Conservation (phyloP, 1,284 basidiomycete species). For the Athelia psychrophila region DNA sequence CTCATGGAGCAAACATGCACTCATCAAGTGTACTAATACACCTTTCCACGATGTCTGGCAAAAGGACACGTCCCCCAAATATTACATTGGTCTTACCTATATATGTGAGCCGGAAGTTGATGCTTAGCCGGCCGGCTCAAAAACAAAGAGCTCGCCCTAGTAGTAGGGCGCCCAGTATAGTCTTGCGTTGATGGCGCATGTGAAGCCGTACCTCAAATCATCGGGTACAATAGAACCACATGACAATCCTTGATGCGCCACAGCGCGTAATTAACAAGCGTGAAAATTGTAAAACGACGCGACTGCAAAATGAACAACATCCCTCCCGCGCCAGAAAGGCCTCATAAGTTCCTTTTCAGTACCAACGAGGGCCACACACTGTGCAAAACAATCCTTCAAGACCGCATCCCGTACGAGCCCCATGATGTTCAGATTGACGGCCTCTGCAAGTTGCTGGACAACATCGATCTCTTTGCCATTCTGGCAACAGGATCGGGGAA, state of each 20-base stretch:
- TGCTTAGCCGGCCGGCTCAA: no score
- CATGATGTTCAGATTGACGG: not conserved
- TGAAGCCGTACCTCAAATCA: not conserved
- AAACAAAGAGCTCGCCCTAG: no score
- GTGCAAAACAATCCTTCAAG: not conserved
- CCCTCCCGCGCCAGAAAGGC: not conserved
- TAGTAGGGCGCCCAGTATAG: not conserved
- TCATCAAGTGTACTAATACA: no score
- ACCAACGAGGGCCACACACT: not conserved
- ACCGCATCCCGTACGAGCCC: not conserved
- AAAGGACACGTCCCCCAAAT: no score
- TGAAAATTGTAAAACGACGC: not conserved
- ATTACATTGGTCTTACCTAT: no score
- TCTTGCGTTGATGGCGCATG: not conserved
- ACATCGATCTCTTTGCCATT: not conserved
- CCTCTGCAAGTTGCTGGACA: not conserved
- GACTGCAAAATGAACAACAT: not conserved
- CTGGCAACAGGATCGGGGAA: constrained; percentile 8
- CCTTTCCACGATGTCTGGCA: no score
- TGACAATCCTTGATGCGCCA: not conserved
- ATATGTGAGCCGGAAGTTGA: no score
- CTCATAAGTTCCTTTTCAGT: not conserved
- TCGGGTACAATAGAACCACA: not conserved
- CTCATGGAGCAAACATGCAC: no score
- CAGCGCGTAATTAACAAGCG: not conserved